A percentile compares a stretch with the other conserved stretches of the same genome.
Evolutionary conservation across 495 filamentous ascomycete genomes (phyloP).

Genomic region (Hypoxylon perforatum): DNA sequence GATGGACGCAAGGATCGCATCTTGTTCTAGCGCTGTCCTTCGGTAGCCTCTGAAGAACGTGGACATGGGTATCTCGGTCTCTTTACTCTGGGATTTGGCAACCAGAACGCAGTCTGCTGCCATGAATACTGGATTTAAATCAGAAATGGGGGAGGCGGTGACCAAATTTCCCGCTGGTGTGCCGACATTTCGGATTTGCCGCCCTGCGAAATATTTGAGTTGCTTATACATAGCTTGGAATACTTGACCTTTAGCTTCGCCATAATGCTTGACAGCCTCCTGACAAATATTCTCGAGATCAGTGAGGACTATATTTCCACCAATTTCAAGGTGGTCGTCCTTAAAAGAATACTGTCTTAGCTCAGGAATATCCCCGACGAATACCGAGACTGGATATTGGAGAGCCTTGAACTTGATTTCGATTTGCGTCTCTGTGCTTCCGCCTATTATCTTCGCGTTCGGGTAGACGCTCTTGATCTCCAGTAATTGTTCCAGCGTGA

Average conservation of each 20-base stretch:
- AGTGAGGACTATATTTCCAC: constrained; percentile 90
- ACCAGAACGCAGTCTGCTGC: constrained; percentile 84
- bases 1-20: constrained; percentile 86
- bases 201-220: constrained; percentile 90
- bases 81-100: constrained; percentile 75
- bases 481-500: constrained; percentile 85
- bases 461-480: constrained; percentile 90
- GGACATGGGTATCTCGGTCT: constrained; percentile 87
- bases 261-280: constrained; percentile 84
- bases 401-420: constrained; percentile 98
- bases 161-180: constrained; percentile 96
- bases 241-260: constrained; percentile 73
- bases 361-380: constrained; percentile 92
- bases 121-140: constrained; percentile 94
- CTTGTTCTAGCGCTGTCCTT: constrained; percentile 79
- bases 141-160: constrained; percentile 95
- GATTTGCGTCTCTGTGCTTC: constrained; percentile 96
- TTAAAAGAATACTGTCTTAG: constrained; percentile 81
- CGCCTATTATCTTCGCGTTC: constrained; percentile 91
- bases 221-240: constrained; percentile 81
- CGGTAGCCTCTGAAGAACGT: constrained; percentile 94
- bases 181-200: constrained; percentile 96
- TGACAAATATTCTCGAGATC: constrained; percentile 80
- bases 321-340: constrained; percentile 84
- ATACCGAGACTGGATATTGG: constrained; percentile 90